Evolutionary conservation across 164 flowering plant genomes (phyloP).

Genomic region (Liriodendron chinense): DNA sequence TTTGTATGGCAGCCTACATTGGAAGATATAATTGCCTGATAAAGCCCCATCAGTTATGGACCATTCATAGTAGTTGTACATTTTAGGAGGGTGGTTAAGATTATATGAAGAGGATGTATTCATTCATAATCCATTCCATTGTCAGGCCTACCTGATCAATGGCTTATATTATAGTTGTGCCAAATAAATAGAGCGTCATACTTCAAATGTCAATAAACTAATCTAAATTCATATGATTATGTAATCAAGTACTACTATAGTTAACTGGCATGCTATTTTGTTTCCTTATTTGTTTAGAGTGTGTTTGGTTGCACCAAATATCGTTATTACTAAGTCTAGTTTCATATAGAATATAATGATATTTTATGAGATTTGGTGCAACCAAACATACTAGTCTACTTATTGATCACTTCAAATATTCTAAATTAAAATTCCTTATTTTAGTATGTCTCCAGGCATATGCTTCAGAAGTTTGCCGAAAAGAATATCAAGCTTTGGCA

Average conservation of each 20-base stretch:
- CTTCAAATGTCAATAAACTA: neutral
- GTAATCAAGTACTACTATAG: too few relatives aligned
- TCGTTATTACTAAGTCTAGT: too few relatives aligned
- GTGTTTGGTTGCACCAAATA: too few relatives aligned
- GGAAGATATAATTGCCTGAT: too few relatives aligned
- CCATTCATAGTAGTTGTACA: neutral
- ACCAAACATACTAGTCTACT: too few relatives aligned
- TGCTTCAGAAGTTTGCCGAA: slow-evolving; percentile 57
- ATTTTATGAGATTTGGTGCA: too few relatives aligned
- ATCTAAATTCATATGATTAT: neutral
- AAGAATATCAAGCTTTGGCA: slow-evolving; percentile 65
- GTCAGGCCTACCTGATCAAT: neutral
- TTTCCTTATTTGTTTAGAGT: neutral
- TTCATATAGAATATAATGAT: too few relatives aligned
- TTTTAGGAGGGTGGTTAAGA: too few relatives aligned
- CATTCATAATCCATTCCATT: too few relatives aligned
- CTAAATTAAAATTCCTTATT: neutral
- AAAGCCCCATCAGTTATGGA: neutral
- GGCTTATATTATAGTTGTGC: neutral
- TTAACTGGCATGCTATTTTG: neutral
- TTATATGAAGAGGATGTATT: too few relatives aligned
- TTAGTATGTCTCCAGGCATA: slow-evolving; percentile 47
- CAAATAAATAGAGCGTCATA: too few relatives aligned
- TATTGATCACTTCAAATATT: neutral
- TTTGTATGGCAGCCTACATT: too few relatives aligned